Evolutionary conservation across 805 yeast genomes (phyloP), one percentile per base, ranked within the genome.

Genomic region (Alloascoidea africana): DNA sequence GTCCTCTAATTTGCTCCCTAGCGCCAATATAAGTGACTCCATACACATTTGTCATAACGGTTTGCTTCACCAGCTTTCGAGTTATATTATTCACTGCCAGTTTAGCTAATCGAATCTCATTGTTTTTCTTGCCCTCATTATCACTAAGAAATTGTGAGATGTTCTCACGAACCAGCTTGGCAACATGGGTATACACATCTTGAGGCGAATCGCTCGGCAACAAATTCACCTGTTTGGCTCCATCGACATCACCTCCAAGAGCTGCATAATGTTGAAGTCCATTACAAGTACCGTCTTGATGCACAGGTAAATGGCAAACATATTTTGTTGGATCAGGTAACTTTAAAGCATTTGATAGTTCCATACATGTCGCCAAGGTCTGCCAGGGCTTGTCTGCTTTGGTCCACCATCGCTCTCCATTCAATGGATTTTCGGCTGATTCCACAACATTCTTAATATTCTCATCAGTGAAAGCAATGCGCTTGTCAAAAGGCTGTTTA

Each of bases 1-100:
- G 87, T 50, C 77, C 81, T 40, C 74, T 71, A 50, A 89, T 85
- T 59, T 89, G 98, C 3, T 76, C 78, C 14, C 84, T 73, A 0
- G 97, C 98, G 14, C 98, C 98, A 43, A 84, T 70, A 52, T 71
- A 85, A 0, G 98, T 89, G 8, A 89, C 98, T 49, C 98, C 98
- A 53, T 89, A 89, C 27, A 89, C 98, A 50, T 86, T 87, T 0
- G 98, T 89, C 98, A 89, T 89, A 17, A 89, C 97, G 0, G 98
- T 85, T 55, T 89, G 98, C 53, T 89, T 89, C 27, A 91, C 95
- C 35, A 91, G 78, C 53, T 89, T 89, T 48, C 98, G 70, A 14
- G 77, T 69, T 40, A 89, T 70, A 42, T 74, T 68, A 37, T 76
- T 81, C 40, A 68, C 62, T 32, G 81, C 58, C 23, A 60, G 54